A percentile compares a stretch with the other conserved stretches of the same genome.
These are phyloP conservation scores for Debaryomyces nepalensis DNA, from an alignment of 1,139 yeast genomes.

Conservation along the genomic window DNA sequence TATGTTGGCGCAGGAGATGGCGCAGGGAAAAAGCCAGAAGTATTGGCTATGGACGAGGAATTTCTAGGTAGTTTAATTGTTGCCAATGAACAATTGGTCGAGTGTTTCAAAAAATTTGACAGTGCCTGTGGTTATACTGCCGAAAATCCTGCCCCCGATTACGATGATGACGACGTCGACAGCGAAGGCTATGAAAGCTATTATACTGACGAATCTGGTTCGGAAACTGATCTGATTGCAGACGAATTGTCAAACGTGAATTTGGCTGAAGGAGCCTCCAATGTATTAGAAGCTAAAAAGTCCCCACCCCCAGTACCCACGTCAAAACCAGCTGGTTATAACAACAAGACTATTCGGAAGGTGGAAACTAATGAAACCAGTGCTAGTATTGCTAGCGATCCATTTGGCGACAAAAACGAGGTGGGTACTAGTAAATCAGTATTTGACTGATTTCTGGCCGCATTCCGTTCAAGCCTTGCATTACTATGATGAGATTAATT, in stretches of 20 bases:
- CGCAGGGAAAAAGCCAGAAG: slow-evolving; percentile 32
- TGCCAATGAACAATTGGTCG: slow-evolving; percentile 88
- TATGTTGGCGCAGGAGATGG: slow-evolving; percentile 63
- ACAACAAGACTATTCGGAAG: slow-evolving; percentile 19
- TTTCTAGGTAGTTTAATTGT: slow-evolving; percentile 81
- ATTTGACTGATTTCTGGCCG: slow-evolving; percentile 1
- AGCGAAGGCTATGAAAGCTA: slow-evolving; percentile 44
- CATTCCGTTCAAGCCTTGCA: too few relatives aligned
- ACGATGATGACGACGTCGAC: slow-evolving; percentile 35
- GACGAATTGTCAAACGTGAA: slow-evolving; percentile 24
- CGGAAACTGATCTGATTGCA: slow-evolving; percentile 23
- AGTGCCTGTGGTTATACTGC: slow-evolving; percentile 41
- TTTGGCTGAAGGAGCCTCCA: slow-evolving; percentile 11
- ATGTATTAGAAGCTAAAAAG: slow-evolving; percentile 15
- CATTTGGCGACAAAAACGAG: slow-evolving; percentile 70
- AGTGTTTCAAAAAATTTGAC: slow-evolving; percentile 72
- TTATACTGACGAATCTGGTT: slow-evolving; percentile 45
- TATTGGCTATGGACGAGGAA: slow-evolving; percentile 62
- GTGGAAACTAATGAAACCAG: slow-evolving; percentile 35
- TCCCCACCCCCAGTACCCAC: slow-evolving; percentile 44
- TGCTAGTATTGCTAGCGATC: slow-evolving; percentile 53
- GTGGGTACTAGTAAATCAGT: slow-evolving; percentile 21
- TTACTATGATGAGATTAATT: too few relatives aligned
- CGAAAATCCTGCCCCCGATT: slow-evolving; percentile 42
- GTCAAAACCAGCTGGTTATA: slow-evolving; percentile 18